Conservation (phyloP, 176 grass and related monocot species). For the Triticum turgidum region DNA sequence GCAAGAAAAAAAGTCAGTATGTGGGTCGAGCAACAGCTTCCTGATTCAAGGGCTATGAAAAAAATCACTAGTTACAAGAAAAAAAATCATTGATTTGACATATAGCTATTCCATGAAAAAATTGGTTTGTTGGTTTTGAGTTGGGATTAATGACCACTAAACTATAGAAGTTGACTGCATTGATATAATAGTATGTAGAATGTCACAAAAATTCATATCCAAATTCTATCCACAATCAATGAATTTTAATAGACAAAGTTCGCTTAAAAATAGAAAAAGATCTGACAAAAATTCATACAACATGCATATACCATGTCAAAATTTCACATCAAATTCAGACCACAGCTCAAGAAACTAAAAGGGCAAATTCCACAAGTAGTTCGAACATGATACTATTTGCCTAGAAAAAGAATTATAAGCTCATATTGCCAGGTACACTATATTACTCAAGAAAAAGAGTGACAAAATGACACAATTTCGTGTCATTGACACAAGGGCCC, state of each 20-base stretch:
- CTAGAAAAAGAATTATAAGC: too few relatives aligned
- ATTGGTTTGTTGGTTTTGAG: not conserved
- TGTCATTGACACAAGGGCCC: not conserved
- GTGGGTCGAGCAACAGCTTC: too few relatives aligned
- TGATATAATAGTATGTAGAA: not conserved
- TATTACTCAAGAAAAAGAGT: not conserved
- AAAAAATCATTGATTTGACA: not conserved
- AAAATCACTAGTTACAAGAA: not conserved
- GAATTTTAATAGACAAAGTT: too few relatives aligned
- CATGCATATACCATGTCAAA: not conserved
- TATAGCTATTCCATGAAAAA: not conserved
- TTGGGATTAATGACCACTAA: not conserved
- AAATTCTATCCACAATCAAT: not conserved
- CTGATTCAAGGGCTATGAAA: not conserved
- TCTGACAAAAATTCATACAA: too few relatives aligned
- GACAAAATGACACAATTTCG: too few relatives aligned
- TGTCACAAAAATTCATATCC: not conserved
- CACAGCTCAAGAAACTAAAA: not conserved
- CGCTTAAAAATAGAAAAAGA: too few relatives aligned
- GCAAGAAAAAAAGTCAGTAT: too few relatives aligned
- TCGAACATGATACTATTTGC: not conserved
- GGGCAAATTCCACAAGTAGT: not conserved
- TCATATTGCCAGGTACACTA: not conserved
- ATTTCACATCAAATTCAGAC: not conserved
- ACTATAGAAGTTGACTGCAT: not conserved